These are phyloP conservation scores for Sarocladium strictum DNA, from an alignment of 2,329 filamentous ascomycete species.

Conservation along the genomic window DNA sequence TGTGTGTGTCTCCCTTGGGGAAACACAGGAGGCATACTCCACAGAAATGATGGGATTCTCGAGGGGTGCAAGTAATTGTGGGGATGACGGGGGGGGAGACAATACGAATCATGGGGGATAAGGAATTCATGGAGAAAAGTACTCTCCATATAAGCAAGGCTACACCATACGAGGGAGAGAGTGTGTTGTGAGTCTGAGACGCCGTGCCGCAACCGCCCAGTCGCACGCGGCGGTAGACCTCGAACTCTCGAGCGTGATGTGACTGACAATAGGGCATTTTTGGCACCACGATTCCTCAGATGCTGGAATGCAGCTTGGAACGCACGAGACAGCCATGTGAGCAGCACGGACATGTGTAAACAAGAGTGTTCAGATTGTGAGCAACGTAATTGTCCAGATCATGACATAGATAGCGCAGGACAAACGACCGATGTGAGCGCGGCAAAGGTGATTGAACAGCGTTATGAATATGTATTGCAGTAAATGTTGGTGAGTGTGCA, in stretches of 20 bases:
- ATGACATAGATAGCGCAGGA: too few species aligned
- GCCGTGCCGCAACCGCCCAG: neutral
- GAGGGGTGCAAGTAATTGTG: neutral
- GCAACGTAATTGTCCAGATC: too few species aligned
- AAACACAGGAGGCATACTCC: neutral
- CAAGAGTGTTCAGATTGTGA: too few species aligned
- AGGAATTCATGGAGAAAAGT: neutral
- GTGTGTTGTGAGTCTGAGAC: too few species aligned
- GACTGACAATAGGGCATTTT: neutral
- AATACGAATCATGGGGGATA: too few species aligned
- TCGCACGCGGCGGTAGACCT: neutral
- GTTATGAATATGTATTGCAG: neutral
- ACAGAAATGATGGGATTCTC: neutral
- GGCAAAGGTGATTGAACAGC: neutral
- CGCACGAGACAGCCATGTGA: neutral
- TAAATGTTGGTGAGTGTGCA: neutral
- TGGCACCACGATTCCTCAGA: neutral
- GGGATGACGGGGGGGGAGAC: too few species aligned
- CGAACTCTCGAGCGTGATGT: neutral
- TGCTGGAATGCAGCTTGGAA: constrained; percentile 1
- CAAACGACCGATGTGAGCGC: too few species aligned
- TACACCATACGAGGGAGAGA: too few species aligned
- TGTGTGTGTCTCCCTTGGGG: too few species aligned
- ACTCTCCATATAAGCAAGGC: too few species aligned
- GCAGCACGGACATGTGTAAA: too few species aligned